Evolutionary conservation across 176 grass and related monocot genomes (phyloP).

Genomic region (Juncus effusus): DNA sequence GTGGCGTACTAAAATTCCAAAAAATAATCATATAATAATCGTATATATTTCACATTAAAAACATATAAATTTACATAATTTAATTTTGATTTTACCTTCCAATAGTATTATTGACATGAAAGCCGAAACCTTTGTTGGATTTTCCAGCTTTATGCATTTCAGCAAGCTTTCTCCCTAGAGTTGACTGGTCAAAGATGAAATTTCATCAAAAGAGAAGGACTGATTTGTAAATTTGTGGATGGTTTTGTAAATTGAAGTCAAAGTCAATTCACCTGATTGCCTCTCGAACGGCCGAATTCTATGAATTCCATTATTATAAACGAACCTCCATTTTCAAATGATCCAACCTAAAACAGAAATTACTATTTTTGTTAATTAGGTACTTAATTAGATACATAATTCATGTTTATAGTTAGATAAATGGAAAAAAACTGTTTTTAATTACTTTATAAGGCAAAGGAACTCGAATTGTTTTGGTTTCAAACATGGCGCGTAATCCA

Average conservation of each 20-base stretch:
- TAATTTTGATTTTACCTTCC: conserved; percentile 19
- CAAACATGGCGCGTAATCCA: conserved; percentile 82
- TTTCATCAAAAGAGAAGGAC: conserved; percentile 8
- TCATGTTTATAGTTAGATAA: too few relatives aligned
- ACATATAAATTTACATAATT: too few relatives aligned
- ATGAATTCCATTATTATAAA: conserved; percentile 99
- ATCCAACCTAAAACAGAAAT: conserved; percentile 48
- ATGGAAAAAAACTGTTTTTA: too few relatives aligned
- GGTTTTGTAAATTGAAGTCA: neutral
- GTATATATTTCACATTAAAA: too few relatives aligned
- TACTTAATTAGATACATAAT: too few relatives aligned
- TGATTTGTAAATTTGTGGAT: conserved; percentile 19
- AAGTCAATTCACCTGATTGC: conserved; percentile 55
- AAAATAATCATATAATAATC: too few relatives aligned
- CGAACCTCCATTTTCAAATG: conserved; percentile 66
- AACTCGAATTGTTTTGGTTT: conserved; percentile 80
- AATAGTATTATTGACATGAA: conserved; percentile 35
- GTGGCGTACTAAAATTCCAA: conserved; percentile 22
- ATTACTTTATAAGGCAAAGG: conserved; percentile 80
- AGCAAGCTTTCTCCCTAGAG: conserved; percentile 27
- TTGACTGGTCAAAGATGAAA: conserved; percentile 16
- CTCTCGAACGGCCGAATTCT: conserved; percentile 67
- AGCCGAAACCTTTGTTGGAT: conserved; percentile 19
- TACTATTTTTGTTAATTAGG: conserved; percentile 9
- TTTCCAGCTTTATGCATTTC: conserved; percentile 29